Evolutionary conservation across 495 filamentous ascomycete species (phyloP).

Genomic region (Neurospora sp.): DNA sequence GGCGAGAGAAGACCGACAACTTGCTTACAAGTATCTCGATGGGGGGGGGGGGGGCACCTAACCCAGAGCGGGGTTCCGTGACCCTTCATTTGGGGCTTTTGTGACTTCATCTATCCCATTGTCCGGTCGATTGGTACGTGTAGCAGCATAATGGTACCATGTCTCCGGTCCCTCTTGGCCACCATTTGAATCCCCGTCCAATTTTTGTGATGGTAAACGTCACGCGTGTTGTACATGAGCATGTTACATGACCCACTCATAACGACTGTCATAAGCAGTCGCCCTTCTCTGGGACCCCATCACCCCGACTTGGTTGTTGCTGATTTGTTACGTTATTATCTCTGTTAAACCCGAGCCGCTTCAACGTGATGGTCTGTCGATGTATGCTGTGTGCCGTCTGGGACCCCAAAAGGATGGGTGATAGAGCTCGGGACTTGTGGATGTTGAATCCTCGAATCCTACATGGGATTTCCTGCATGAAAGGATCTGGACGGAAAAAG

Average conservation of each 20-base stretch:
- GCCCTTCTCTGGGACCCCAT: background rate
- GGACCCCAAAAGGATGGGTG: background rate
- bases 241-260: background rate
- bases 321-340: background rate
- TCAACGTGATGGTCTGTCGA: background rate
- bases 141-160: background rate
- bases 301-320: background rate
- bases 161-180: background rate
- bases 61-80: background rate
- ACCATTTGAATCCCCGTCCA: background rate
- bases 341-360: background rate
- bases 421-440: background rate
- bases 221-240: background rate
- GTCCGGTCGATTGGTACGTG: background rate
- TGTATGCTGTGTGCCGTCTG: background rate
- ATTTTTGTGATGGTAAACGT: background rate
- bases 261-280: background rate
- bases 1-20: background rate
- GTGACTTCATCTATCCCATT: background rate
- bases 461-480: background rate
- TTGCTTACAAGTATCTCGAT: background rate
- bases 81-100: background rate
- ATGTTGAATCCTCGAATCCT: background rate
- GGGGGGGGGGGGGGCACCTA: background rate
- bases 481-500: background rate